Base-by-base conservation (phyloP, 225 moss, liverwort and hornwort species). In the Marchantia paleacea region DNA sequence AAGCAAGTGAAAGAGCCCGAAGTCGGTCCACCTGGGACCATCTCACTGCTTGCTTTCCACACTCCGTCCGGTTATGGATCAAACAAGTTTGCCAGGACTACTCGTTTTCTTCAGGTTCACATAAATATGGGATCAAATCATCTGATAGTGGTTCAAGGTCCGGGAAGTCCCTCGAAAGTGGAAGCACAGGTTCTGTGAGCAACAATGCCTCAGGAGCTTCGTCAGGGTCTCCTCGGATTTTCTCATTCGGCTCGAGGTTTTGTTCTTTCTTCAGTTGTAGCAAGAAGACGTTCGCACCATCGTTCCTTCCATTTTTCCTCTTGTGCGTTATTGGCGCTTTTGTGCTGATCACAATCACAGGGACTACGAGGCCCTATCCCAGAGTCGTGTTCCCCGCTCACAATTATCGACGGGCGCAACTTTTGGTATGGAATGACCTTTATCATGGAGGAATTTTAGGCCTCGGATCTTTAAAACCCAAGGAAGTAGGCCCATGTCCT, bases 381-480 rank as follows among this genome's bases (percentile, higher is more conserved):
- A 76, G 51, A 64, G 81, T 80, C 55, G 54, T 78, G 8, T 84
- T 86, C 75, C 80, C 86, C 52, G 79, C 84, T 7, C 79, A 89
- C 73, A 89, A 86, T 73, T 83, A 77, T 69, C 81, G 69, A 28
- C 75, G 84, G 66, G 83, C 86, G 25, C 83, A 89, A 71, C 48
- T 84, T 5, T 52, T 83, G 20, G 88, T 80, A 48, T 86, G 83
- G 85, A 85, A 80, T 53, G 86, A 89, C 22, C 69, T 89, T 24
- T 79, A 83, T 58, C 80, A 80, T 29, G 88, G 88, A 57, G 88
- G 88, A 62, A 86, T 89, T 62, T 65, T 89, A 63, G 86, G 88
- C 50, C 79, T 77, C 18, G 88, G 88, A 24, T 79, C 80, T 22
- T 1, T 89, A 48, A 66, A 81, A 73, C 85, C 88, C 6, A 79